phyloP scores from a whole-genome alignment of 768 basidiomycete genomes.

The Jaapia argillacea region DNA sequence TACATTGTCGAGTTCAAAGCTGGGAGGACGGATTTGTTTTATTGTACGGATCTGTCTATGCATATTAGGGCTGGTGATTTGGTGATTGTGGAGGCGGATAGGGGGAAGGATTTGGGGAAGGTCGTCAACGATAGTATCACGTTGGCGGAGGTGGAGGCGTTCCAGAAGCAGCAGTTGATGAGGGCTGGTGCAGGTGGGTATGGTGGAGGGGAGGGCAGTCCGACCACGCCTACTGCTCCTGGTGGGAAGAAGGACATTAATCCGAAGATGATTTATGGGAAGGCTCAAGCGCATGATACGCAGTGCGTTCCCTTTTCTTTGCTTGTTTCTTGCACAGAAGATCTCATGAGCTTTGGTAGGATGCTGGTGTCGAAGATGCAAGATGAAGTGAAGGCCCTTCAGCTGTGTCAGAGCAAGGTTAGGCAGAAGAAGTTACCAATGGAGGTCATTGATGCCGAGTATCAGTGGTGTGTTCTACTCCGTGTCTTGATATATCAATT shows the following conservation, averaged over 20 bases:
- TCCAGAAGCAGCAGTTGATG: conserved; percentile 74
- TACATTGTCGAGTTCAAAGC: conserved; percentile 99
- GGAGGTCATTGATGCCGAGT: conserved; percentile 98
- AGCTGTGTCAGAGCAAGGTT: conserved; percentile 87
- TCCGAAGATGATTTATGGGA: conserved; percentile 93
- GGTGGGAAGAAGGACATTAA: conserved; percentile 82
- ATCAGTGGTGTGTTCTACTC: conserved; percentile 70
- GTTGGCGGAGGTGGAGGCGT: conserved; percentile 81
- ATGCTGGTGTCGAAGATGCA: conserved; percentile 72
- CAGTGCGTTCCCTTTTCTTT: conserved; percentile 38
- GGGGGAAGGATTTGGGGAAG: conserved; percentile 88
- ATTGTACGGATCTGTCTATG: conserved; percentile 59
- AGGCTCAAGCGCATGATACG: conserved; percentile 74
- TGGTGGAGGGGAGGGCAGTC: conserved; percentile 22
- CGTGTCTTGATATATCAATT: too few species aligned
- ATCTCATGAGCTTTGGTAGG: conserved; percentile 24
- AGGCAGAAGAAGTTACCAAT: conserved; percentile 91
- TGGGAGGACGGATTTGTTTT: conserved; percentile 90
- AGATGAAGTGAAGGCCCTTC: conserved; percentile 88
- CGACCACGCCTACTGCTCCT: conserved; percentile 39
- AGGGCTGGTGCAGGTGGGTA: conserved; percentile 28
- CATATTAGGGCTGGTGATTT: conserved; percentile 78
- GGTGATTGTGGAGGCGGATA: conserved; percentile 94
- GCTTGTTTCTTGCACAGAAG: not conserved
- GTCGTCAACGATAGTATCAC: conserved; percentile 89